These are phyloP conservation scores for Ephemerocybe angulata DNA, from an alignment of 768 basidiomycete species.

Conservation along the genomic window DNA sequence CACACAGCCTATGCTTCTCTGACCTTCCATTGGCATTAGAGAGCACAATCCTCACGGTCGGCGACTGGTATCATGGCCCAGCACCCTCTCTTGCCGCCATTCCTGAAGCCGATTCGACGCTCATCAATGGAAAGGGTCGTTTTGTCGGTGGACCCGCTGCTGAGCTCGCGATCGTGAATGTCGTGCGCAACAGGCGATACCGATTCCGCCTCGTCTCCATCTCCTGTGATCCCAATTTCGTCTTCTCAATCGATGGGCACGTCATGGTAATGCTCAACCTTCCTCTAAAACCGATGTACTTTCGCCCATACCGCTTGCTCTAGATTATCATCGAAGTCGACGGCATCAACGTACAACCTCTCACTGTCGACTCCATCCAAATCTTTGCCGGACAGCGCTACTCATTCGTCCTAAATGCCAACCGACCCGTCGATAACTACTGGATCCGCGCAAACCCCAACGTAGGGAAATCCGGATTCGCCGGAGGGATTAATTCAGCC, in stretches of 20 bases:
- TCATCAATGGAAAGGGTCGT: slow-evolving; percentile 40
- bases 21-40: slow-evolving; percentile 27
- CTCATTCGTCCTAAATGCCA: slow-evolving; percentile 41
- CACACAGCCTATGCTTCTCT: slow-evolving; percentile 11
- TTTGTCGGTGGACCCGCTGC: slow-evolving; percentile 28
- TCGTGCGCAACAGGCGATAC: slow-evolving; percentile 30
- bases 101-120: slow-evolving; percentile 25
- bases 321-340: slow-evolving; percentile 35
- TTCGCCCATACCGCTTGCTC: slow-evolving; percentile 1
- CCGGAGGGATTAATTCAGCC: slow-evolving; percentile 38
- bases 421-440: slow-evolving; percentile 45
- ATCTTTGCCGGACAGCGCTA: slow-evolving; percentile 32
- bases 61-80: slow-evolving; percentile 33
- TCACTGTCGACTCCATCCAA: slow-evolving; percentile 29
- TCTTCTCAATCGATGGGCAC: slow-evolving; percentile 45
- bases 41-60: slow-evolving; percentile 37
- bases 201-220: slow-evolving; percentile 24
- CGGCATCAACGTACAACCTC: slow-evolving; percentile 22
- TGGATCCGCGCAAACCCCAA: slow-evolving; percentile 47
- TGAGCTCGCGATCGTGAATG: slow-evolving; percentile 31
- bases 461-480: slow-evolving; percentile 25
- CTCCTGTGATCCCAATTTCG: slow-evolving; percentile 30
- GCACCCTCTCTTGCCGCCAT: slow-evolving; percentile 17
- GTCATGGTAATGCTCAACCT: slow-evolving; percentile 16
- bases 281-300: background rate